These are phyloP conservation scores for Cyclocybe cylindracea DNA, from an alignment of 768 basidiomycete species.

Conservation along the genomic window DNA sequence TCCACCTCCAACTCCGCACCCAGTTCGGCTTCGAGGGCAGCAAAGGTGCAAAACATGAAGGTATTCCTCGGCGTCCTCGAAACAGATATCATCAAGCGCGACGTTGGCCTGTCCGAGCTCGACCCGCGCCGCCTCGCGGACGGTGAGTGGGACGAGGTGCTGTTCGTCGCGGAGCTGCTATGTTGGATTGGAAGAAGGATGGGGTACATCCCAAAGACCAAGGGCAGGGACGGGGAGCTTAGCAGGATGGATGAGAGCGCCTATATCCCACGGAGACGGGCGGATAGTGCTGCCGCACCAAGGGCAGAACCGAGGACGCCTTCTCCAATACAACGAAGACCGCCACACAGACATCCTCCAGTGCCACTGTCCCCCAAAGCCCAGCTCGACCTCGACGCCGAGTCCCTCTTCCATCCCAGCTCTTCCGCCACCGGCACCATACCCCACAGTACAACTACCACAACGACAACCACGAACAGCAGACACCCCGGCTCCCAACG, in stretches of 20 bases:
- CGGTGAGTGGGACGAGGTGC: slow-evolving; percentile 67
- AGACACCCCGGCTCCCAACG: slow-evolving; percentile 3
- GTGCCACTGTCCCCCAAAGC: slow-evolving; percentile 12
- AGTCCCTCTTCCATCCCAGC: slow-evolving; percentile 30
- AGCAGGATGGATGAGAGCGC: not conserved
- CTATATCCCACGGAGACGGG: not conserved
- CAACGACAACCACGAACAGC: too few species aligned
- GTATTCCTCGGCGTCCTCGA: slow-evolving; percentile 76
- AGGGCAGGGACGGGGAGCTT: not conserved
- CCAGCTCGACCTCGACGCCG: slow-evolving; percentile 19
- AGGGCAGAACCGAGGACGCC: not conserved
- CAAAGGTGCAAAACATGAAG: slow-evolving; percentile 66
- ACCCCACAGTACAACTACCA: slow-evolving; percentile 2
- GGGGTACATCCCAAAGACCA: slow-evolving; percentile 25
- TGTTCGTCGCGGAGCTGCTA: slow-evolving; percentile 64
- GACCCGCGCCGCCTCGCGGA: slow-evolving; percentile 66
- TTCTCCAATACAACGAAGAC: not conserved
- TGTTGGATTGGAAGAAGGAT: slow-evolving; percentile 64
- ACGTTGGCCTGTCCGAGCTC: slow-evolving; percentile 65
- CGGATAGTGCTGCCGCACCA: not conserved
- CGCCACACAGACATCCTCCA: not conserved
- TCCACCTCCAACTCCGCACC: too few species aligned
- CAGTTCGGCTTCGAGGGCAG: too few species aligned
- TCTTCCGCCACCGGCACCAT: slow-evolving; percentile 30
- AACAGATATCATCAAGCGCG: slow-evolving; percentile 56